Evolutionary conservation across 2,329 filamentous ascomycete species (phyloP).

Genomic region (Talaromyces sp.): DNA sequence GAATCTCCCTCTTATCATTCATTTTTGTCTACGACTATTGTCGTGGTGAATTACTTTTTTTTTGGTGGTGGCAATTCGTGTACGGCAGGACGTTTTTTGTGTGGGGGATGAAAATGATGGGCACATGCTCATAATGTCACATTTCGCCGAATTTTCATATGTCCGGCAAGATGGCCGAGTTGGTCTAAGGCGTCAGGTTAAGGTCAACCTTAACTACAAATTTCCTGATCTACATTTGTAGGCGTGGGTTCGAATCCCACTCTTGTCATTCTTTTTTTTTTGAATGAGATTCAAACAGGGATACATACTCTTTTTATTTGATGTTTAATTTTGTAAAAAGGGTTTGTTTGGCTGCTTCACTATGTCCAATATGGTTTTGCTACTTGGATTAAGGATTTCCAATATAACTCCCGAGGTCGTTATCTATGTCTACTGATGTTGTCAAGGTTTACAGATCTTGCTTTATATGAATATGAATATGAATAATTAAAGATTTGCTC

Average conservation of each 20-base stretch:
- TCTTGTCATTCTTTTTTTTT: conserved; percentile 19
- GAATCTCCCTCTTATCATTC: conserved; percentile 26
- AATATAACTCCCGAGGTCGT: no score
- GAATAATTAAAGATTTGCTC: not conserved
- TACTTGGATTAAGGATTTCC: no score
- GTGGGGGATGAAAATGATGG: no score
- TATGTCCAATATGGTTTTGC: no score
- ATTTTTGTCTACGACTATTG: not conserved
- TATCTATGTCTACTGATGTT: no score
- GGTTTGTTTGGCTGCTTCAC: no score
- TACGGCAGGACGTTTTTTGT: no score
- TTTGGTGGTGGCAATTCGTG: not conserved
- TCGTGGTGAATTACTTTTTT: not conserved
- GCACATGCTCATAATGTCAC: no score
- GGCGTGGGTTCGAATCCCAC: conserved; percentile 25
- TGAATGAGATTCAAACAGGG: no score
- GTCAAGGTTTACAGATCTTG: no score
- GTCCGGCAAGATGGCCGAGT: conserved; percentile 36
- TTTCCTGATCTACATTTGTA: conserved; percentile 18
- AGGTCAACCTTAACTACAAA: conserved; percentile 19
- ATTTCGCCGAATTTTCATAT: not conserved
- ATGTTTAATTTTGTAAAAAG: no score
- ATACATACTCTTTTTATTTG: no score
- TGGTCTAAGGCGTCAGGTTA: conserved; percentile 38
- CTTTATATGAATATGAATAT: not conserved